Evolutionary conservation across 306 rosid species (phyloP), one percentile per base, ranked within the genome.

Genomic region (Coriaria nepalensis): DNA sequence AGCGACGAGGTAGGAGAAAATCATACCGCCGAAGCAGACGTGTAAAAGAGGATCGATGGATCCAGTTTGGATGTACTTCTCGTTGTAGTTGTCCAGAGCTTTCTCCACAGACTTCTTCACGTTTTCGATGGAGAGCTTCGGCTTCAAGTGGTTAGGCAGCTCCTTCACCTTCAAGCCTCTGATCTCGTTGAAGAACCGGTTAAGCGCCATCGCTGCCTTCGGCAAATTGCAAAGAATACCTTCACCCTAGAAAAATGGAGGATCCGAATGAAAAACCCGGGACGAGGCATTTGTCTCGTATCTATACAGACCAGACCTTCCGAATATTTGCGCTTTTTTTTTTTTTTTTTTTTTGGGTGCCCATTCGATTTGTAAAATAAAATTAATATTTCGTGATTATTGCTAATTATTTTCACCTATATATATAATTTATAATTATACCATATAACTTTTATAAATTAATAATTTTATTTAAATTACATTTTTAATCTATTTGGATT

Each of bases 1-100:
- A 5, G 72, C 80, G 40, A 87, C 65, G 44, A 83, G 75, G 68
- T 80, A 87, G 33, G 93, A 83, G 43, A 87, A 74, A 55, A 68
- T 41, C 87, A 83, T 75, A 6, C 96, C 96, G 0, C 94, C 93
- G 9, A 52, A 76, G 78, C 82, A 73, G 45, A 87, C 73, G 55
- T 87, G 96, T 52, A 9, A 53, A 20, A 83, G 55, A 2, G 81
- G 81, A 0, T 73, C 81, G 10, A 57, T 9, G 8, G 96, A 83
- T 53, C 49, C 45, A 8, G 94, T 80, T 47, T 80, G 72, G 62
- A 87, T 87, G 74, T 80, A 87, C 72, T 87, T 83, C 35, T 66
- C 83, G 33, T 63, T 9, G 68, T 83, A 87, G 50, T 74, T 83
- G 64, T 83, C 96, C 47, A 83, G 40, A 2, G 83, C 73, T 41